phyloP scores from a whole-genome alignment of 495 filamentous ascomycete genomes.

The Astrocystis sublimbata region DNA sequence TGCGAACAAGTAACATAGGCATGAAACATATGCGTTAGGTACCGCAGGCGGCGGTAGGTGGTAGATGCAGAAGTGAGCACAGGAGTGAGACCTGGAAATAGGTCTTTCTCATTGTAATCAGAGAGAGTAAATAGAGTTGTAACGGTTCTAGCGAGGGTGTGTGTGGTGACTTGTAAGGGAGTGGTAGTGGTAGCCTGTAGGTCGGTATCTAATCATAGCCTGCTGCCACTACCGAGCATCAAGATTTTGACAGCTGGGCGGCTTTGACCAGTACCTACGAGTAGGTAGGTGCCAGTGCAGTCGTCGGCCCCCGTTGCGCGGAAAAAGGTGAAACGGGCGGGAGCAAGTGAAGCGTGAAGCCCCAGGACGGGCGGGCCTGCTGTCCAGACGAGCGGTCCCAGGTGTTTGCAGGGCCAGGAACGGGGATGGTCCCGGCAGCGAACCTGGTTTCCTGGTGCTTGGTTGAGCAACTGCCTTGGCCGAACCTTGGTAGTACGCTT shows the following conservation, averaged over 20 bases:
- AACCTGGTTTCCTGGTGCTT: neutral
- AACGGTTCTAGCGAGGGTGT: no score
- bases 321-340: slow-evolving; percentile 13
- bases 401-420: slow-evolving; percentile 1
- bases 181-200: no score
- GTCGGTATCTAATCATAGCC: no score
- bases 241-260: slow-evolving; percentile 7
- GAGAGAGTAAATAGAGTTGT: no score
- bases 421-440: neutral
- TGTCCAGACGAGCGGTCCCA: neutral
- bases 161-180: no score
- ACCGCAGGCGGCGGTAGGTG: no score
- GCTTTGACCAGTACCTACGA: slow-evolving; percentile 8
- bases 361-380: slow-evolving; percentile 6
- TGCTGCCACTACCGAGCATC: neutral
- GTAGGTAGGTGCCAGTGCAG: no score
- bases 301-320: no score
- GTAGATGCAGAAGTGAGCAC: neutral
- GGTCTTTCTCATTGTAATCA: no score
- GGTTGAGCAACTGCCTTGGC: neutral
- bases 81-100: no score
- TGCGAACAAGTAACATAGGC: no score
- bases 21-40: no score
- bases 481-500: neutral
- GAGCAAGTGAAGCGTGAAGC: slow-evolving; percentile 19